A percentile compares a stretch with the other conserved stretches of the same genome.
Conservation (phyloP, 352 stramenopile species). For the Phytophthora nicotianae region DNA sequence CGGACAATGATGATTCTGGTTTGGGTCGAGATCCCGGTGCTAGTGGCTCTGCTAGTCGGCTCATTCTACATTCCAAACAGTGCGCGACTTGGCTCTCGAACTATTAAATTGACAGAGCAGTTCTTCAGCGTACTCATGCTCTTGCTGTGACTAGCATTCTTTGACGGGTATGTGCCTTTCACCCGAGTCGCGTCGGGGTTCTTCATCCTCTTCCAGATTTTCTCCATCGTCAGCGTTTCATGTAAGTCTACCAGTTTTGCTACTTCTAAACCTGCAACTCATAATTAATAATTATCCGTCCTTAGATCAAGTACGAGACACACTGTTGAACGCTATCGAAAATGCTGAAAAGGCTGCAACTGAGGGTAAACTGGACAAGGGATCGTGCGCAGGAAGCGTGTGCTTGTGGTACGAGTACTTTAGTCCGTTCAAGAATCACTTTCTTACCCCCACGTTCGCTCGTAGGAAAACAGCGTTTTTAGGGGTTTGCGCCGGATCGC, state of each 20-base stretch:
- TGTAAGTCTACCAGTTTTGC: no score
- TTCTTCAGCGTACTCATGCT: not conserved
- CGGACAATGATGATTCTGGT: constrained; percentile 40
- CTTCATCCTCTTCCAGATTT: constrained; percentile 85
- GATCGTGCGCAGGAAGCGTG: constrained; percentile 11
- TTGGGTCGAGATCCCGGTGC: constrained; percentile 51
- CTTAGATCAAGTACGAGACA: constrained; percentile 66
- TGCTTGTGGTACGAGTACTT: constrained; percentile 27
- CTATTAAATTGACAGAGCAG: not conserved
- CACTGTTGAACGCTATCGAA: constrained; percentile 60
- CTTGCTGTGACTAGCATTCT: constrained; percentile 49
- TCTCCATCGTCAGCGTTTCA: constrained; percentile 76
- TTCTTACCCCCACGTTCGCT: not conserved
- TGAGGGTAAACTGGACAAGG: not conserved
- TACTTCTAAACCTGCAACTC: no score
- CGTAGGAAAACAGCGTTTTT: constrained; percentile 37
- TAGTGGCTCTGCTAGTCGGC: constrained; percentile 56
- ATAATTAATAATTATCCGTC: no score
- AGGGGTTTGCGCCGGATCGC: constrained; percentile 56
- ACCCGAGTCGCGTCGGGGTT: constrained; percentile 57
- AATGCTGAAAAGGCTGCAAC: constrained; percentile 35
- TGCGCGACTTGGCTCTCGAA: constrained; percentile 18
- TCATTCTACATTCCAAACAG: constrained; percentile 79
- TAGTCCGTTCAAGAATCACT: not conserved
- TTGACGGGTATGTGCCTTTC: constrained; percentile 63